Conservation (phyloP, 2,329 filamentous ascomycete species). For the Tolypocladium nubicola region DNA sequence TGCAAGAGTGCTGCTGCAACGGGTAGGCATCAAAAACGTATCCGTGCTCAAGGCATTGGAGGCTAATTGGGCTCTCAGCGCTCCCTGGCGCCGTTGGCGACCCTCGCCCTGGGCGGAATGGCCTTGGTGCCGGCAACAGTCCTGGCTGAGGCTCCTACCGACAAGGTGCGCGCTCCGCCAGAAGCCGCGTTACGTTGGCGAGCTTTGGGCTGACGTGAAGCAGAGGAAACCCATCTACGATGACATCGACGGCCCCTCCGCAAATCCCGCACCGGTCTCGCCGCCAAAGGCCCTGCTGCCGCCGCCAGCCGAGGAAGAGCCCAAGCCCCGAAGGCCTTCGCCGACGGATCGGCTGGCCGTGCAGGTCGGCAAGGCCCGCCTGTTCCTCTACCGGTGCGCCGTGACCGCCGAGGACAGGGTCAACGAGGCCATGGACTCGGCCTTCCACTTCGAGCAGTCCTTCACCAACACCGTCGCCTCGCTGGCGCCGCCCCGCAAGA, state of each 20-base stretch:
- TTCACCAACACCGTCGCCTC: slow-evolving; percentile 85
- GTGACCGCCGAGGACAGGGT: slow-evolving; percentile 68
- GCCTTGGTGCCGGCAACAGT: slow-evolving; percentile 36
- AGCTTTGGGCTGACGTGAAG: slow-evolving; percentile 2
- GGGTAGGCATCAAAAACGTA: slow-evolving; percentile 26
- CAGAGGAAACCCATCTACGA: slow-evolving; percentile 72
- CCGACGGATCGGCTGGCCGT: slow-evolving; percentile 82
- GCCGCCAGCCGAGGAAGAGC: slow-evolving; percentile 21
- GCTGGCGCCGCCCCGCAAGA: slow-evolving; percentile 75
- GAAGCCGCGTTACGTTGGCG: too few relatives aligned
- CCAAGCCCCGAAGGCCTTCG: slow-evolving; percentile 46
- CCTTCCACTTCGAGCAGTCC: slow-evolving; percentile 76
- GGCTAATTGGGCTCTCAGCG: slow-evolving; percentile 29
- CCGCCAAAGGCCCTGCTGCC: slow-evolving; percentile 15
- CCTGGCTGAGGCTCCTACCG: slow-evolving; percentile 38
- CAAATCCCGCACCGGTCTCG: slow-evolving; percentile 14
- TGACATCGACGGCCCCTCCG: slow-evolving; percentile 40
- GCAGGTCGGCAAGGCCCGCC: slow-evolving; percentile 69
- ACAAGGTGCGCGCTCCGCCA: slow-evolving; percentile 16
- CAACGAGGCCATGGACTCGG: slow-evolving; percentile 70
- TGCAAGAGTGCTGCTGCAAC: slow-evolving; percentile 48
- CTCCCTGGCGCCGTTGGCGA: slow-evolving; percentile 42
- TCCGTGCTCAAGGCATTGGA: slow-evolving; percentile 6
- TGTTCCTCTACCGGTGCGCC: slow-evolving; percentile 70
- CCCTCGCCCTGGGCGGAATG: slow-evolving; percentile 37